Percentiles rank a stretch among this genome's conserved stretches.
Evolutionary conservation across 768 basidiomycete species (phyloP).

Genomic region (Trametes cubensis): DNA sequence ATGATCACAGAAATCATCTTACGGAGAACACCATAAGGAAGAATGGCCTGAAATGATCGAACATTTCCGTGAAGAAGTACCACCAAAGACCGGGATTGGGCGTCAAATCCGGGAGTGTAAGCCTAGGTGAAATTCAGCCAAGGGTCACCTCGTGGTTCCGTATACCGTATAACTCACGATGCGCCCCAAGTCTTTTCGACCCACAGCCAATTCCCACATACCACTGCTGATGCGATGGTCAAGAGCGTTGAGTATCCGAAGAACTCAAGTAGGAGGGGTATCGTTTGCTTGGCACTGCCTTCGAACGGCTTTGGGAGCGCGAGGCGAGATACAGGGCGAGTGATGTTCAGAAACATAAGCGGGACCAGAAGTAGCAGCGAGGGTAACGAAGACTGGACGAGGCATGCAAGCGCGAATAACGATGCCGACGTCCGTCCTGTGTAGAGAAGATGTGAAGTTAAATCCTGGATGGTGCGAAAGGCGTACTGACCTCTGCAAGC

Average conservation of each 20-base stretch:
- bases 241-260: slow-evolving; percentile 51
- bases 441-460: neutral
- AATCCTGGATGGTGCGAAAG: neutral
- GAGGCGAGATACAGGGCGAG: slow-evolving; percentile 65
- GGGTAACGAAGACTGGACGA: slow-evolving; percentile 73
- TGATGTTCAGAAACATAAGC: slow-evolving; percentile 64
- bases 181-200: slow-evolving; percentile 82
- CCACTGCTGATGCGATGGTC: slow-evolving; percentile 52
- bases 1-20: slow-evolving; percentile 31
- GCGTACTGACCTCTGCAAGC: slow-evolving; percentile 60
- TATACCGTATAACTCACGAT: slow-evolving; percentile 51
- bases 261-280: slow-evolving; percentile 54
- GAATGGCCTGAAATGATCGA: slow-evolving; percentile 95
- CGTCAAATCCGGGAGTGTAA: slow-evolving; percentile 85
- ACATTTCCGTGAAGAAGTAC: slow-evolving; percentile 99
- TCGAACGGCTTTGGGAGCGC: slow-evolving; percentile 54
- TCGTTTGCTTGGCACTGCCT: slow-evolving; percentile 12
- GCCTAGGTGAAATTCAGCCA: slow-evolving; percentile 43
- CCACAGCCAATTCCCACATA: slow-evolving; percentile 70
- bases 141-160: neutral
- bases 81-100: slow-evolving; percentile 96
- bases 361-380: slow-evolving; percentile 70
- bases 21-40: slow-evolving; percentile 95
- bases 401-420: slow-evolving; percentile 68
- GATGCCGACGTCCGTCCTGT: slow-evolving; percentile 62